Base-by-base conservation (phyloP, 2,329 filamentous ascomycete genomes). In the Metarhizium humberi region DNA sequence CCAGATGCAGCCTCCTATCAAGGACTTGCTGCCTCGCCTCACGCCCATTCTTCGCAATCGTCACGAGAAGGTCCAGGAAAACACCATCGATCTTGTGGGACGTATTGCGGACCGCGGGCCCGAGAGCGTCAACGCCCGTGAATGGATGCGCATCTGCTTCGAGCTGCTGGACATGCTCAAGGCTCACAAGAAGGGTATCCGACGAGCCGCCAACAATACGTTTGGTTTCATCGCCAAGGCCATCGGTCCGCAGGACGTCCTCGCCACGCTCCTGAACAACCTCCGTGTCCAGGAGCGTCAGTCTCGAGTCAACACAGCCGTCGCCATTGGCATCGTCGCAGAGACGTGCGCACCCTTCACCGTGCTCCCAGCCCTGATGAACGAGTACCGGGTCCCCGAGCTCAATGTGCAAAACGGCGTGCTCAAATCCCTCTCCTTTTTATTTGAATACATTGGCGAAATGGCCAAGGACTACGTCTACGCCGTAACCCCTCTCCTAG, bases 401-500 rank as follows among this genome's bases (percentile, higher is more conserved):
- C 86, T 99, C 62, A 99, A 99, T 69, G 94, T 99, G 30, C 94
- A 99, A 70, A 99, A 99, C 64, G 94, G 94, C 74, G 94, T 99
- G 38, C 85, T 99, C 68, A 99, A 99, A 72, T 92, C 92, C 5
- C 80, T 99, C 53, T 95, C 90, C 6, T 99, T 99, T 80, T 79
- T 99, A 58, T 99, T 97, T 67, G 94, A 99, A 69, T 99, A 99
- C 73, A 99, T 99, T 69, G 94, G 94, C 60, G 94, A 99, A 73
- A 97, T 99, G 94, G 90, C 91, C 60, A 99, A 97, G 75, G 94
- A 99, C 72, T 99, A 99, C 69, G 94, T 99, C 67, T 99, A 99
- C 67, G 94, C 95, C 18, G 92, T 99, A 38, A 96, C 92, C 2
- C 94, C 94, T 6, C 78, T 99, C 10, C 85, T 99, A 2, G 94